Evolutionary conservation across 768 basidiomycete species (phyloP).

Genomic region (Tylopilus rubrobrunneus): DNA sequence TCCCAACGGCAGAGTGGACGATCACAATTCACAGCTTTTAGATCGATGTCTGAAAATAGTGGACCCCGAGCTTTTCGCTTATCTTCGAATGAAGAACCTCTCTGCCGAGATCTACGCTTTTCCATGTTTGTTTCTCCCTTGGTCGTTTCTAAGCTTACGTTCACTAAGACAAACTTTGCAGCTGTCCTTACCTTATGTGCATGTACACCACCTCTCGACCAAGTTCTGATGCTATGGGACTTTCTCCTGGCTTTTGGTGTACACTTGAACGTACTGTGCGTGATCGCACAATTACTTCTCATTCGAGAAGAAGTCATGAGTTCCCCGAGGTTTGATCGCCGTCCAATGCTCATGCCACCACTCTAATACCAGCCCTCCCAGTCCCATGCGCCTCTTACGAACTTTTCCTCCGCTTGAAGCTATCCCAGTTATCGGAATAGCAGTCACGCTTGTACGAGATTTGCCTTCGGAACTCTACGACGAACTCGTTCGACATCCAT

Average conservation of each 20-base stretch:
- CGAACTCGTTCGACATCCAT: conserved; percentile 86
- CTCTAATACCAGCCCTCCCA: conserved; percentile 29
- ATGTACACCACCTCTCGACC: conserved; percentile 92
- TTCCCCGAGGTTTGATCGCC: conserved; percentile 66
- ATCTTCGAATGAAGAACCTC: conserved; percentile 86
- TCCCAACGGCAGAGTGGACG: not conserved
- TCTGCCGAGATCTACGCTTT: conserved; percentile 97
- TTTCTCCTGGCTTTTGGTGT: conserved; percentile 96
- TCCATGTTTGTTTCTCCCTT: conserved; percentile 61
- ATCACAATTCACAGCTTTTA: conserved; percentile 56
- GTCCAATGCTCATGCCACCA: not conserved
- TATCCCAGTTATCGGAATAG: conserved; percentile 82
- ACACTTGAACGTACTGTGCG: conserved; percentile 93
- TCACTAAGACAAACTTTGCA: conserved; percentile 27
- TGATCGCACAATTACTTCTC: conserved; percentile 89
- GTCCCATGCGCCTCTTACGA: conserved; percentile 91
- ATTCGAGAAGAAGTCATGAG: conserved; percentile 89
- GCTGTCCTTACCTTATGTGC: conserved; percentile 94
- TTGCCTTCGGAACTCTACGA: conserved; percentile 84
- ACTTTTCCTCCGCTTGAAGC: conserved; percentile 93
- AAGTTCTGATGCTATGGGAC: conserved; percentile 95
- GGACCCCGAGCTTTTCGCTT: conserved; percentile 77
- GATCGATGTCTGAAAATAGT: conserved; percentile 91
- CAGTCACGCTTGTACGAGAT: conserved; percentile 90
- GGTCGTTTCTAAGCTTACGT: not conserved